Percentiles rank a stretch among this genome's conserved stretches.
phyloP scores from a whole-genome alignment of 2,329 filamentous ascomycete species.

The Colletotrichum destructivum region DNA sequence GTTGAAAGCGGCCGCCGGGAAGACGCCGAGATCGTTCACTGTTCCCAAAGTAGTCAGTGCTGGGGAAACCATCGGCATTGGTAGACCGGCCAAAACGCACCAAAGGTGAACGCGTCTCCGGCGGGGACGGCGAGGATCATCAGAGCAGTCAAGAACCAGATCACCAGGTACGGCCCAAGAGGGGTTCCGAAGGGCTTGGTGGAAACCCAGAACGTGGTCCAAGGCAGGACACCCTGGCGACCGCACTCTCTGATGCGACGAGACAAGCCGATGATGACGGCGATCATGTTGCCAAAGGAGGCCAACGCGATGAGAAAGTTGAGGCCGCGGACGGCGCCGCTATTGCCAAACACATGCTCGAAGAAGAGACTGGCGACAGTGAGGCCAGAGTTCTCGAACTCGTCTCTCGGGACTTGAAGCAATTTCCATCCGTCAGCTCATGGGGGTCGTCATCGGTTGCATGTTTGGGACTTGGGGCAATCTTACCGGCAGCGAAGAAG shows the following conservation, averaged over 20 bases:
- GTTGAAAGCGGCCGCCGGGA: constrained; percentile 72
- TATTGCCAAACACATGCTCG: constrained; percentile 67
- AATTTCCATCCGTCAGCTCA: background rate
- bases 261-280: constrained; percentile 68
- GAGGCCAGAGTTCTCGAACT: constrained; percentile 65
- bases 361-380: constrained; percentile 73
- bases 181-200: constrained; percentile 76
- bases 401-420: constrained; percentile 61
- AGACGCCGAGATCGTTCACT: constrained; percentile 61
- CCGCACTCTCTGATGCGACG: constrained; percentile 73
- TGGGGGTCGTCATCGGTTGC: too few species aligned
- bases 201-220: constrained; percentile 71
- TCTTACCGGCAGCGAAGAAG: constrained; percentile 68
- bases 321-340: constrained; percentile 64
- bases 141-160: constrained; percentile 69
- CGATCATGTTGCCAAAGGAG: constrained; percentile 72
- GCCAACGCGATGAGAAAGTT: constrained; percentile 71
- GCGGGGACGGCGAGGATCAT: constrained; percentile 74
- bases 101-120: constrained; percentile 76
- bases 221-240: constrained; percentile 73
- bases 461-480: background rate
- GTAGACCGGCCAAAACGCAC: constrained; percentile 48
- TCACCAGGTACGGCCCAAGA: constrained; percentile 69
- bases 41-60: background rate
- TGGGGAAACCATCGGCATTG: background rate